Evolutionary conservation across 75 land plant species (phyloP).

Genomic region (Sequoiadendron giganteum): DNA sequence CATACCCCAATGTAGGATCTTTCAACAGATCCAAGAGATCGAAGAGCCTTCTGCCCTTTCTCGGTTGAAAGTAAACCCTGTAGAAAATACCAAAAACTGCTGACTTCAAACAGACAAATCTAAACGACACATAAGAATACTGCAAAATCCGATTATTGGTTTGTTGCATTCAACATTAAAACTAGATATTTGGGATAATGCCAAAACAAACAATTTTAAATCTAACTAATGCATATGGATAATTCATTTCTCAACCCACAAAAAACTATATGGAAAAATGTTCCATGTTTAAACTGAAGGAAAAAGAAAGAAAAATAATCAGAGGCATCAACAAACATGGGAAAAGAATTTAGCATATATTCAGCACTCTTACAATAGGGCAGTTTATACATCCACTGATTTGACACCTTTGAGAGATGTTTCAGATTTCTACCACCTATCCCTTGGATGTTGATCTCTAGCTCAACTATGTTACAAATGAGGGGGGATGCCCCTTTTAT

Average conservation of each 20-base stretch:
- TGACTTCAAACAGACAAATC: background rate
- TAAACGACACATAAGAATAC: background rate
- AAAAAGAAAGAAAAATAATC: no score
- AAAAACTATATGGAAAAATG: background rate
- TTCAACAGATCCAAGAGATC: conserved; percentile 51
- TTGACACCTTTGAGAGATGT: no score
- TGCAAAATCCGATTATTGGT: no score
- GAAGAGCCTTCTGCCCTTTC: conserved; percentile 57
- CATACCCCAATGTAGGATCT: conserved; percentile 71
- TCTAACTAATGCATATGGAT: background rate
- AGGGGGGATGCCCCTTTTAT: no score
- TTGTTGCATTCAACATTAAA: background rate
- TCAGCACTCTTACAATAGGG: no score
- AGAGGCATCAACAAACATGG: no score
- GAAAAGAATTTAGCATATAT: no score
- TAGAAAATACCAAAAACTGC: background rate
- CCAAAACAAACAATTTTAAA: background rate
- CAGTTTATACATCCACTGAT: no score
- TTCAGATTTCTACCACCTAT: no score
- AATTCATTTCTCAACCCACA: background rate
- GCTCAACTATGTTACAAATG: no score
- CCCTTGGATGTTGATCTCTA: no score
- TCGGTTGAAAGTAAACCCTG: conserved; percentile 96
- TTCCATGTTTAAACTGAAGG: background rate
- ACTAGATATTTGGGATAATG: background rate